Evolutionary conservation across 2,329 filamentous ascomycete genomes (phyloP), one percentile per base, ranked within the genome.

Genomic region (Laburnicola sp.): DNA sequence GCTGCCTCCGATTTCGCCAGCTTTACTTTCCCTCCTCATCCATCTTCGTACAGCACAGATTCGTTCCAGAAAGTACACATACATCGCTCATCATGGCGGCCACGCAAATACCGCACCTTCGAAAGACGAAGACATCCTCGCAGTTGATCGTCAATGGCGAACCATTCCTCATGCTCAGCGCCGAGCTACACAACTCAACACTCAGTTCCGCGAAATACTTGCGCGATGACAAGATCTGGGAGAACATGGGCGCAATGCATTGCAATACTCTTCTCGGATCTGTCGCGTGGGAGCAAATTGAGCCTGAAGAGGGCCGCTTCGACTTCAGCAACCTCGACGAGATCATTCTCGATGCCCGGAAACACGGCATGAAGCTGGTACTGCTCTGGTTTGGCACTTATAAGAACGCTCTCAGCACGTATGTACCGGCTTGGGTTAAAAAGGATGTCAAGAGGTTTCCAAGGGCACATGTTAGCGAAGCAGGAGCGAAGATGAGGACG

Each of bases 301-400:
- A 80, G 62, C 75, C 76, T 4, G 61, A 57, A 1, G 77, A 79
- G 57, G 75, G 72, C 3, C 58, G 63, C 1, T 79, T 79, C 50
- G 66, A 75, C 45, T 78, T 79, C 42, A 45, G 56, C 2, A 71
- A 76, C 45, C 58, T 80, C 6, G 75, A 79, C 35, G 59, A 69
- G 35, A 58, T 76, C 26, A 70, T 79, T 28, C 11, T 60, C 1
- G 73, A 60, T 38, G 76, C 75, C 5, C 61, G 74, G 11, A 52
- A 62, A 35, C 66, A 77, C 54, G 69, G 58, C 3, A 54, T 78
- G 25, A 69, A 70, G 31, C 59, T 79, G 9, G 64, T 78, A 0
- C 54, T 79, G 27, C 58, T 79, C 7, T 79, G 77, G 77, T 78
- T 79, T 58, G 77, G 76, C 5, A 73, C 71, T 11, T 79, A 75